These are phyloP conservation scores for Coniochaeta pulveracea DNA, from an alignment of 2,329 filamentous ascomycete genomes.

Conservation along the genomic window DNA sequence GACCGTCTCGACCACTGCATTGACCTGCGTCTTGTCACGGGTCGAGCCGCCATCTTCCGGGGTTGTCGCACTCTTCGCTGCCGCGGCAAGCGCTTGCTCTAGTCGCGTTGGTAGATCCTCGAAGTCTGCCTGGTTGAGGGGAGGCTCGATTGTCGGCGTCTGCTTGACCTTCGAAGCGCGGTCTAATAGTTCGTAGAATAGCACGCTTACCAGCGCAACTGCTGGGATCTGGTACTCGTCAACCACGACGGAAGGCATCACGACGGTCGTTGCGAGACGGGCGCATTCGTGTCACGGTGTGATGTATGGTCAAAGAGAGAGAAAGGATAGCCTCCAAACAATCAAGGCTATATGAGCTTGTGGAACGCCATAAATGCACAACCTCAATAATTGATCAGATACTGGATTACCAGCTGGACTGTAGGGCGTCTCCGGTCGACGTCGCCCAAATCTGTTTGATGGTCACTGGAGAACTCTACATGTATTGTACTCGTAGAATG, in stretches of 20 bases:
- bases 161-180: constrained; percentile 49
- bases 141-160: constrained; percentile 55
- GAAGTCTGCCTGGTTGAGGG: constrained; percentile 60
- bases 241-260: constrained; percentile 38
- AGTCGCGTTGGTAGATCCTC: constrained; percentile 34
- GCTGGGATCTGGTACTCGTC: constrained; percentile 37
- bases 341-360: constrained; percentile 2
- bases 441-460: too few species aligned
- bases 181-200: constrained; percentile 46
- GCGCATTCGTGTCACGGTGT: too few species aligned
- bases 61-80: too few species aligned
- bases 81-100: constrained; percentile 24
- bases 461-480: too few species aligned
- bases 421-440: too few species aligned
- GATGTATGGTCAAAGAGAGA: neutral
- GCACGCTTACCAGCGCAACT: constrained; percentile 38
- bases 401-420: too few species aligned
- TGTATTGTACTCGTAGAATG: too few species aligned
- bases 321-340: neutral
- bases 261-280: too few species aligned
- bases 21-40: constrained; percentile 13
- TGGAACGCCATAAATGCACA: neutral
- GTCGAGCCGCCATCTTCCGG: too few species aligned
- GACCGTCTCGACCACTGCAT: constrained; percentile 68
- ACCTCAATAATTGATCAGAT: too few species aligned